Evolutionary conservation across 257 asterid genomes (phyloP).

Genomic region (Solanum rostratum): DNA sequence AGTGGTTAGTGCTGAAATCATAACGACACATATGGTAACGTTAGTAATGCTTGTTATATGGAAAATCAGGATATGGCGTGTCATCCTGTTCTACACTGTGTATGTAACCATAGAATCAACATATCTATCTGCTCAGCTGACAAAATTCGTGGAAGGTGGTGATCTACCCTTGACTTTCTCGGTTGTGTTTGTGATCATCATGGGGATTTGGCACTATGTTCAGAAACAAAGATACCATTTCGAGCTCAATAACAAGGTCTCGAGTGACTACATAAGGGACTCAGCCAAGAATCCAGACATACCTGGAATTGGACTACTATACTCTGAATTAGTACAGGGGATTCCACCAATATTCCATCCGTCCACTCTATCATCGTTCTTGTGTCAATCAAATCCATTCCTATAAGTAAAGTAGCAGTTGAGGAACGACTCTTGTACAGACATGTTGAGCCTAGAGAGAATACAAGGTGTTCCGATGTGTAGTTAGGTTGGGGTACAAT

Average conservation of each 20-base stretch:
- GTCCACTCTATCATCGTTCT: slow-evolving; percentile 48
- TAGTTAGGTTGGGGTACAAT: slow-evolving; percentile 59
- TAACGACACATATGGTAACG: slow-evolving; percentile 42
- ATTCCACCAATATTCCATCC: slow-evolving; percentile 60
- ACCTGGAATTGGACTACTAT: slow-evolving; percentile 61
- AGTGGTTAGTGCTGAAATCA: slow-evolving; percentile 57
- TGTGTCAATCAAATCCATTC: slow-evolving; percentile 61
- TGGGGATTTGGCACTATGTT: slow-evolving; percentile 62
- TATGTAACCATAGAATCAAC: slow-evolving; percentile 25
- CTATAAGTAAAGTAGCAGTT: slow-evolving; percentile 35
- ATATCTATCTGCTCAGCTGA: slow-evolving; percentile 40
- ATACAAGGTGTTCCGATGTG: slow-evolving; percentile 36
- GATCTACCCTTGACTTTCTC: slow-evolving; percentile 52
- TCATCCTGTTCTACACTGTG: slow-evolving; percentile 21
- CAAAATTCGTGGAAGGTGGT: slow-evolving; percentile 62
- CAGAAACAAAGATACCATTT: slow-evolving; percentile 37
- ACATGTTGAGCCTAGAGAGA: slow-evolving; percentile 40
- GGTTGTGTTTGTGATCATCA: slow-evolving; percentile 26
- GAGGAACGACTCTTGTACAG: slow-evolving; percentile 59
- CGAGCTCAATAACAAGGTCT: slow-evolving; percentile 56
- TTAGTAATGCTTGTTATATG: slow-evolving; percentile 54
- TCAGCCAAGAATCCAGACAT: slow-evolving; percentile 15
- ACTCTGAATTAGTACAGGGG: slow-evolving; percentile 62
- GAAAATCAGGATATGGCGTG: slow-evolving; percentile 49
- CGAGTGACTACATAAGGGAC: slow-evolving; percentile 26